Evolutionary conservation across 768 basidiomycete species (phyloP).

Genomic region (Macrolepiota dolichaula): DNA sequence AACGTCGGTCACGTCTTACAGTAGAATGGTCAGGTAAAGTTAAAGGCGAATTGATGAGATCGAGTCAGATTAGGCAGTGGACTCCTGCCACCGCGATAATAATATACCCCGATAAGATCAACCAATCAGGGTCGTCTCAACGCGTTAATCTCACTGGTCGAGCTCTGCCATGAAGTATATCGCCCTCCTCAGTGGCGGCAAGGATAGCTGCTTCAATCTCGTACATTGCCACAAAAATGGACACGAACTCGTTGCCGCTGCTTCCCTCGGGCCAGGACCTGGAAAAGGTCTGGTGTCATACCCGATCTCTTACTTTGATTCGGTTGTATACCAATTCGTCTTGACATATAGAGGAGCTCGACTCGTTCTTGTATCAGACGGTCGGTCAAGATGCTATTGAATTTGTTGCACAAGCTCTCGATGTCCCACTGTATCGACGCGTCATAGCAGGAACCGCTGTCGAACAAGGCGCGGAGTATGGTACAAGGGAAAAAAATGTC

Average conservation of each 20-base stretch:
- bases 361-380: conserved; percentile 99
- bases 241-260: conserved; percentile 85
- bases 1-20: not conserved
- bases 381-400: conserved; percentile 94
- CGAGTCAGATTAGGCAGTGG: conserved; percentile 27
- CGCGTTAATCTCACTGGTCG: not conserved
- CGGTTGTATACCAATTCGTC: conserved; percentile 19
- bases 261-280: conserved; percentile 77
- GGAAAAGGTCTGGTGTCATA: conserved; percentile 70
- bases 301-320: conserved; percentile 3
- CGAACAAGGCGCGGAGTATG: conserved; percentile 84
- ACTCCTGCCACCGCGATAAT: conserved; percentile 8
- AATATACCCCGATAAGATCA: conserved; percentile 15
- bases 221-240: conserved; percentile 84
- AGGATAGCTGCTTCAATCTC: conserved; percentile 96
- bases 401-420: conserved; percentile 79
- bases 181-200: conserved; percentile 93
- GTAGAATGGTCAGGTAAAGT: conserved; percentile 7
- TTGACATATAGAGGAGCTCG: conserved; percentile 81
- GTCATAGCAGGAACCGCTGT: conserved; percentile 81
- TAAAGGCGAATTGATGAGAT: conserved; percentile 16
- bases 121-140: conserved; percentile 12
- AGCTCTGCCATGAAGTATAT: conserved; percentile 76
- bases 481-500: conserved; percentile 45
- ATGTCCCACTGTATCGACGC: conserved; percentile 79